Evolutionary conservation across 352 stramenopile species (phyloP).

Genomic region (Phytophthora pistaciae): DNA sequence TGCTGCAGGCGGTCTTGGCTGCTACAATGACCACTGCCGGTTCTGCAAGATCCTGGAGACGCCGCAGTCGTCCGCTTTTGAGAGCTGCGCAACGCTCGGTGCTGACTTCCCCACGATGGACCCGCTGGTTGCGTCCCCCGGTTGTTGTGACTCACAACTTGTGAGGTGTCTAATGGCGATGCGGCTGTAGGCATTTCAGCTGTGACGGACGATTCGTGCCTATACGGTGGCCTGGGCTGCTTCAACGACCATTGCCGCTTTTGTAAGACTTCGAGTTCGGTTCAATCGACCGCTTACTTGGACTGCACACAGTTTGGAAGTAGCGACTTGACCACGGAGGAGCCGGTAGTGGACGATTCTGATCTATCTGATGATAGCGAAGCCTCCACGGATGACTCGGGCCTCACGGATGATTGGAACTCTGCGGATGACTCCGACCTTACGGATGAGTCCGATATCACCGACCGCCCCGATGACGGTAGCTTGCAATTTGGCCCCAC

Average conservation of each 20-base stretch:
- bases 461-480: not conserved
- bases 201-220: slow-evolving; percentile 40
- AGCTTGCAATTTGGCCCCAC: too few relatives aligned
- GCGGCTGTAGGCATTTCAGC: slow-evolving; percentile 38
- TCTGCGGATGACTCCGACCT: not conserved
- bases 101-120: slow-evolving; percentile 3
- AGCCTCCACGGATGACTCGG: slow-evolving; percentile 7
- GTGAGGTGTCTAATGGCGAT: slow-evolving; percentile 32
- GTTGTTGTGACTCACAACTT: too few relatives aligned
- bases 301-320: slow-evolving; percentile 20
- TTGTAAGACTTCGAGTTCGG: slow-evolving; percentile 42
- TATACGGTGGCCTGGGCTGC: slow-evolving; percentile 44
- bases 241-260: slow-evolving; percentile 47
- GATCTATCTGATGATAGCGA: slow-evolving; percentile 1
- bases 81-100: slow-evolving; percentile 33
- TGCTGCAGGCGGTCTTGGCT: not conserved
- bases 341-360: slow-evolving; percentile 7
- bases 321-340: slow-evolving; percentile 1
- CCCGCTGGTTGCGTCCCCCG: slow-evolving; percentile 6
- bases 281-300: slow-evolving; percentile 29
- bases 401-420: slow-evolving; percentile 12
- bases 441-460: not conserved
- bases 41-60: slow-evolving; percentile 18
- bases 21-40: not conserved
- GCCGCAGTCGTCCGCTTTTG: slow-evolving; percentile 40